A percentile compares a stretch with the other conserved stretches of the same genome.
These are phyloP conservation scores for Volutella citrinella DNA, from an alignment of 2,329 filamentous ascomycete species.

Conservation along the genomic window DNA sequence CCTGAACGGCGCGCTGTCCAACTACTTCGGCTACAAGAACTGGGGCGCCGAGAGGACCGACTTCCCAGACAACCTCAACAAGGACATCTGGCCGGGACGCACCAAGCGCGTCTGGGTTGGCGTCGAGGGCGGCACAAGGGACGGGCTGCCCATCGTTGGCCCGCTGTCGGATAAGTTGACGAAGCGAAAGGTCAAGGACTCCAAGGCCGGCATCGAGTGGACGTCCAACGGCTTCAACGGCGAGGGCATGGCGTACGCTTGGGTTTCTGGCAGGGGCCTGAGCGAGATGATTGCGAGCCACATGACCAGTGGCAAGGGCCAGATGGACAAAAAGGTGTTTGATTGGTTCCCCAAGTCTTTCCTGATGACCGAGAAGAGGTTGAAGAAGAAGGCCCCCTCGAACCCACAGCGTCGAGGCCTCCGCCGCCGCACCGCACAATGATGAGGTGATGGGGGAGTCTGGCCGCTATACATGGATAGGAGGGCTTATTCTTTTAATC, in stretches of 20 bases:
- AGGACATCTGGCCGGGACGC: constrained; percentile 1
- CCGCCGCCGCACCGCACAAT: no score
- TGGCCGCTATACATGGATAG: no score
- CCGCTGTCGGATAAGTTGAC: not conserved
- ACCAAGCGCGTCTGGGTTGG: constrained; percentile 5
- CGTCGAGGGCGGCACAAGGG: not conserved
- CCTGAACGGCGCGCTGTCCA: constrained; percentile 3
- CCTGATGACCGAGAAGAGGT: constrained; percentile 1
- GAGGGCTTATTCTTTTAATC: no score
- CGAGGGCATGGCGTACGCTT: constrained; percentile 6
- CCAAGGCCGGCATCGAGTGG: no score
- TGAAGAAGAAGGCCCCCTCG: constrained; percentile 1
- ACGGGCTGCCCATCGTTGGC: constrained; percentile 4
- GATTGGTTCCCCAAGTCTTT: constrained; percentile 7
- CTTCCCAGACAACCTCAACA: not conserved
- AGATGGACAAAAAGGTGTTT: not conserved
- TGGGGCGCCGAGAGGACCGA: constrained; percentile 2
- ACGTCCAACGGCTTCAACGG: constrained; percentile 2
- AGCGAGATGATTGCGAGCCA: constrained; percentile 5
- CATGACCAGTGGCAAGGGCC: no score
- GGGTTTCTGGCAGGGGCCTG: constrained; percentile 4
- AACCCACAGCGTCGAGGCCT: no score
- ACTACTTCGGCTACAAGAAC: constrained; percentile 5
- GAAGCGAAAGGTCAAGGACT: no score
- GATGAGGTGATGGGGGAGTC: no score